Percentiles rank a stretch among this genome's conserved stretches.
Conservation (phyloP, 1,284 basidiomycete species). For the Cystobasidium sp. region DNA sequence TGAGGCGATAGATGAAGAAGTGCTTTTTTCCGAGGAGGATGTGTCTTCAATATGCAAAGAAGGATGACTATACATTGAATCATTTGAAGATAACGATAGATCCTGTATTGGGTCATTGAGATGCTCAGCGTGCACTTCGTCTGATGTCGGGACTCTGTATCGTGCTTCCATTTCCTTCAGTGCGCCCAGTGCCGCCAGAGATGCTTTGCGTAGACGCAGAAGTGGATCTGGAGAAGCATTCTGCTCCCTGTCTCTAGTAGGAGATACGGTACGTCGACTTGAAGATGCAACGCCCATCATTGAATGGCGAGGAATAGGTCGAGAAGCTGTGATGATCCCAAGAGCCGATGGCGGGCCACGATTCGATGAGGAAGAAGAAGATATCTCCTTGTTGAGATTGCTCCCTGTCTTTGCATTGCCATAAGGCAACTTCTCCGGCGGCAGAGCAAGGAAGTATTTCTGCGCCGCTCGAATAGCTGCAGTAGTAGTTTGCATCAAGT, state of each 20-base stretch:
- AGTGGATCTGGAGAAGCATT: slow-evolving; percentile 13
- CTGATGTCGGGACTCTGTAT: slow-evolving; percentile 32
- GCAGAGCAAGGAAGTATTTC: slow-evolving; percentile 76
- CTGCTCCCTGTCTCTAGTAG: too few species aligned
- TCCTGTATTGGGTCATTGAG: neutral
- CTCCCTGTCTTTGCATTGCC: neutral
- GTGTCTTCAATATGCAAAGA: slow-evolving; percentile 19
- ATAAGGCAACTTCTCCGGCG: slow-evolving; percentile 63
- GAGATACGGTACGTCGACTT: slow-evolving; percentile 23
- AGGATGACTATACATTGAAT: slow-evolving; percentile 58
- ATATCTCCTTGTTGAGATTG: neutral
- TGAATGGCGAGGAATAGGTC: slow-evolving; percentile 32
- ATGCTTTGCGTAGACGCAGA: slow-evolving; percentile 26
- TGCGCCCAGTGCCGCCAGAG: slow-evolving; percentile 44
- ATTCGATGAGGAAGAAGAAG: neutral
- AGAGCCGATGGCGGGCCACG: neutral
- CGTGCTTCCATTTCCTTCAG: slow-evolving; percentile 45
- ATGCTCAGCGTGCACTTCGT: neutral
- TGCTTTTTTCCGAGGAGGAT: slow-evolving; percentile 22
- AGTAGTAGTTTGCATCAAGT: slow-evolving; percentile 72
- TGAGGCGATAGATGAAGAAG: neutral
- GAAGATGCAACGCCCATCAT: slow-evolving; percentile 37
- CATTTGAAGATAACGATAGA: neutral
- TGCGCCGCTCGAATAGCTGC: slow-evolving; percentile 74
- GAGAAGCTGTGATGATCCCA: slow-evolving; percentile 5